Evolutionary conservation across 352 stramenopile species (phyloP).

Genomic region (Pythium biforme): DNA sequence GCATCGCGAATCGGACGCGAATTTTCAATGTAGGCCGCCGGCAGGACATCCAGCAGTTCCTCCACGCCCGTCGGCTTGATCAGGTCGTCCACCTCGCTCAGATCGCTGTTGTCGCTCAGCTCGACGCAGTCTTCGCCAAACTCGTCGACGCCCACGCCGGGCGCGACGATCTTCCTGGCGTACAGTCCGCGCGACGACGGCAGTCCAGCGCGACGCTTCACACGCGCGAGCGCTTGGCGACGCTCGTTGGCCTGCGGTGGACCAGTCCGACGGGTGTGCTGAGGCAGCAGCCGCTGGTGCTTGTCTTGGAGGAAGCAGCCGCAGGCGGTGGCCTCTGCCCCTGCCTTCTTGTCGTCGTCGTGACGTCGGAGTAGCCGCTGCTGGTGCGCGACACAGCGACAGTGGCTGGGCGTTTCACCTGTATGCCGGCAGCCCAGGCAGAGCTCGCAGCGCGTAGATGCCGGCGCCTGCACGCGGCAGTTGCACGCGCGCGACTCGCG

Average conservation of each 20-base stretch:
- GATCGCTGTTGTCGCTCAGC: slow-evolving; percentile 6
- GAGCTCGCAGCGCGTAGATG: slow-evolving; percentile 37
- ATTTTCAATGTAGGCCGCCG: neutral
- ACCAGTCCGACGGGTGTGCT: neutral
- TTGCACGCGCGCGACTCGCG: slow-evolving; percentile 66
- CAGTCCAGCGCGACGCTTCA: slow-evolving; percentile 7
- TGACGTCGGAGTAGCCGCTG: neutral
- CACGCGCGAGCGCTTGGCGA: neutral
- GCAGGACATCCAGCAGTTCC: slow-evolving; percentile 10
- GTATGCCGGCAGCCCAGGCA: slow-evolving; percentile 57
- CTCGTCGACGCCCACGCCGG: slow-evolving; percentile 12
- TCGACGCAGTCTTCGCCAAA: slow-evolving; percentile 9
- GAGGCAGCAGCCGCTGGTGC: too few relatives aligned
- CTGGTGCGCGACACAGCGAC: slow-evolving; percentile 55
- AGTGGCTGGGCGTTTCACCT: slow-evolving; percentile 39
- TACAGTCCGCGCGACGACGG: slow-evolving; percentile 16
- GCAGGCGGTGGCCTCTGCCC: neutral
- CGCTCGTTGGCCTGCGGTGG: neutral
- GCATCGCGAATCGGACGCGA: neutral
- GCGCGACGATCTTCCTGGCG: slow-evolving; percentile 3
- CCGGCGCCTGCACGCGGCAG: slow-evolving; percentile 35
- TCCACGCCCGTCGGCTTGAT: slow-evolving; percentile 5
- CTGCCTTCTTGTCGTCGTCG: slow-evolving; percentile 1
- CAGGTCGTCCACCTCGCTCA: neutral
- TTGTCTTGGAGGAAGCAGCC: slow-evolving; percentile 11